Evolutionary conservation across 345 rosid genomes (phyloP).

Genomic region (Euphorbia tirucalli): DNA sequence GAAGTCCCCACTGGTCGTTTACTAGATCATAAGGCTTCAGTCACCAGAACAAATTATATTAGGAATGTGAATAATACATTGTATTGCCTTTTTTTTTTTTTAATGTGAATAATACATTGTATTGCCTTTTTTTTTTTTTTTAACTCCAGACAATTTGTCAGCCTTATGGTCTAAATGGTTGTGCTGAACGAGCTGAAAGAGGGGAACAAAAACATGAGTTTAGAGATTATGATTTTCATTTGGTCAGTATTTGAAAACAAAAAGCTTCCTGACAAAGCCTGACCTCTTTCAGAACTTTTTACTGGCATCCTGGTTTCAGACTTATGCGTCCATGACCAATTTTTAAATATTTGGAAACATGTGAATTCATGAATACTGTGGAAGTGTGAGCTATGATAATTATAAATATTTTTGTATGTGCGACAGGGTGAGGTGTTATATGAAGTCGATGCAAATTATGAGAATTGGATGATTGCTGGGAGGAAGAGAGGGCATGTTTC

Average conservation of each 20-base stretch:
- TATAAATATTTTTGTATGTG: slow-evolving; percentile 4
- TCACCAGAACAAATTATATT: not conserved
- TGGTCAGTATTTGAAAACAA: not conserved
- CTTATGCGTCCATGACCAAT: too few relatives aligned
- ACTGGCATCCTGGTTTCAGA: too few relatives aligned
- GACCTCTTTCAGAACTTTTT: too few relatives aligned
- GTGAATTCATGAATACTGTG: not conserved
- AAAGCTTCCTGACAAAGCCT: not conserved
- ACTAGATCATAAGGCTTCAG: not conserved
- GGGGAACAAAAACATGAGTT: not conserved
- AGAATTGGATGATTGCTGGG: slow-evolving; percentile 97
- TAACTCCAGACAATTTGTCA: not conserved
- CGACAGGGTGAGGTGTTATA: slow-evolving; percentile 76
- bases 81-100: too few relatives aligned
- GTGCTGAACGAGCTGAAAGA: not conserved
- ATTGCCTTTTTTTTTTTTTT: not conserved
- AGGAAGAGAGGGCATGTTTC: slow-evolving; percentile 85
- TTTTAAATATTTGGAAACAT: too few relatives aligned
- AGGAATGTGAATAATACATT: not conserved
- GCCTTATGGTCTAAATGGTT: not conserved
- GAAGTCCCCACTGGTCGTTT: not conserved
- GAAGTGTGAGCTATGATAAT: not conserved
- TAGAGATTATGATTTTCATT: not conserved
- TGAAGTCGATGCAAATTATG: slow-evolving; percentile 72
- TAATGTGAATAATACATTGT: not conserved